These are phyloP conservation scores for Sarcocystis neurona DNA, from an alignment of 169 alveolate species.

Conservation along the genomic window DNA sequence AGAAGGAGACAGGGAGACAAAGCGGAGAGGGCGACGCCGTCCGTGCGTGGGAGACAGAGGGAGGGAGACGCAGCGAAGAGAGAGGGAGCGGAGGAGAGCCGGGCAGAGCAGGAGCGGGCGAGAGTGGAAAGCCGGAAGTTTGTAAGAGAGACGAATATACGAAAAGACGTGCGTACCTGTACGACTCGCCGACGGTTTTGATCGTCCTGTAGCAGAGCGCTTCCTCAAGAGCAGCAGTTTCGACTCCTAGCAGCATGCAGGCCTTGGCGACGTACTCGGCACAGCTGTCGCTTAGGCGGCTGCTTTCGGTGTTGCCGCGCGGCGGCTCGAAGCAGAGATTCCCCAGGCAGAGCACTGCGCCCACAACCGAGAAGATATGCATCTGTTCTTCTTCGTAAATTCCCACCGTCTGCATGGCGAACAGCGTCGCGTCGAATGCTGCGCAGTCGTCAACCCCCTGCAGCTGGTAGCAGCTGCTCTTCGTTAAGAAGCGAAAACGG, in stretches of 20 bases:
- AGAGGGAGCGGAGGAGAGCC: no score
- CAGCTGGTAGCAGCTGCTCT: conserved; percentile 55
- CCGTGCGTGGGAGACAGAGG: no score
- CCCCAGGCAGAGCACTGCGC: conserved; percentile 88
- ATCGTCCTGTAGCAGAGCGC: conserved; percentile 72
- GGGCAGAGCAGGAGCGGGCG: no score
- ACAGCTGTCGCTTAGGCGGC: conserved; percentile 7
- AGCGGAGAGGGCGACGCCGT: no score
- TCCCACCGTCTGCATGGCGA: conserved; percentile 77
- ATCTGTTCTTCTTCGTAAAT: conserved; percentile 75
- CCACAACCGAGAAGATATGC: conserved; percentile 74
- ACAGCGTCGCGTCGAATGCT: conserved; percentile 69
- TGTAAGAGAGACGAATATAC: no score
- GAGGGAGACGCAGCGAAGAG: no score
- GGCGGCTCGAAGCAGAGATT: conserved; percentile 80
- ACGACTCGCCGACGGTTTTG: conserved; percentile 62
- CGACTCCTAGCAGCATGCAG: conserved; percentile 72
- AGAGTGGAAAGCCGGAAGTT: no score
- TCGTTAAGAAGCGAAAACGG: conserved; percentile 57
- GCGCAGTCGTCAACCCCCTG: conserved; percentile 62
- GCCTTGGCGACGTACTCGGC: conserved; percentile 65
- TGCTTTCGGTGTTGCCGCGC: conserved; percentile 63
- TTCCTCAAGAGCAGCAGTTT: conserved; percentile 66
- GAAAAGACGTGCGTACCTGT: conserved; percentile 34
- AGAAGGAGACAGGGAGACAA: no score